Base-by-base conservation (phyloP, 23 red algal species). In the Gracilaria domingensis region DNA sequence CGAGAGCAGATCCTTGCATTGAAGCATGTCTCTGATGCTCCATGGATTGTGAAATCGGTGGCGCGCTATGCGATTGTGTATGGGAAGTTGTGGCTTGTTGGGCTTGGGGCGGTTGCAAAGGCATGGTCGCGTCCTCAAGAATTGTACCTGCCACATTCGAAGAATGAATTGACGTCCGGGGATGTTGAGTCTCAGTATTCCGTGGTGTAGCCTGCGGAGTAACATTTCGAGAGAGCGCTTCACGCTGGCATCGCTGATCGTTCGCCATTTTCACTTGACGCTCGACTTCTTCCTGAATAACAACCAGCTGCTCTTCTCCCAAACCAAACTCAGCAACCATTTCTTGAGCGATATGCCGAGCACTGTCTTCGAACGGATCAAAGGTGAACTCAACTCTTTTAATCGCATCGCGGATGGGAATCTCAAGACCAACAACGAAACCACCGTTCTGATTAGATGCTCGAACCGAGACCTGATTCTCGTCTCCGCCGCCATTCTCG, bases 321-420 rank as follows among this genome's bases (percentile, higher is more conserved):
- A 99, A 83, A 3, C 83, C 53, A 73, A 99, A 93, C 44, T 99
- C 97, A 26, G 87, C 69, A 28, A 99, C 94, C 93, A 99, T 96
- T 88, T 99, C 97, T 40, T 88, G 72, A 2, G 97, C 94, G 34
- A 99, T 81, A 38, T 94, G 76, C n/a, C 93, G 53, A 30, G 94
- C 50, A 45, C 80, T 91, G 51, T 99, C 97, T 45, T 83, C 88
- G 75, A 83, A 78, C 12, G 97, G 97, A 91, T 99, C 86, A 73
- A 96, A 96, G 13, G 84, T 87, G 72, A 99, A 99, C 50, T 85
- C 89, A 60, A 99, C 95, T 36, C 82, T 60, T 82, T 99, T 99
- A 48, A 96, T 89, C 40, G 82, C 91, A 85, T 90, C 94, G 42
- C 83, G 80, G 24, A 98, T 85, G 14, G 96, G 96, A 66, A 95